phyloP scores from a whole-genome alignment of 768 basidiomycete genomes.

The Tephrocybe sp. region DNA sequence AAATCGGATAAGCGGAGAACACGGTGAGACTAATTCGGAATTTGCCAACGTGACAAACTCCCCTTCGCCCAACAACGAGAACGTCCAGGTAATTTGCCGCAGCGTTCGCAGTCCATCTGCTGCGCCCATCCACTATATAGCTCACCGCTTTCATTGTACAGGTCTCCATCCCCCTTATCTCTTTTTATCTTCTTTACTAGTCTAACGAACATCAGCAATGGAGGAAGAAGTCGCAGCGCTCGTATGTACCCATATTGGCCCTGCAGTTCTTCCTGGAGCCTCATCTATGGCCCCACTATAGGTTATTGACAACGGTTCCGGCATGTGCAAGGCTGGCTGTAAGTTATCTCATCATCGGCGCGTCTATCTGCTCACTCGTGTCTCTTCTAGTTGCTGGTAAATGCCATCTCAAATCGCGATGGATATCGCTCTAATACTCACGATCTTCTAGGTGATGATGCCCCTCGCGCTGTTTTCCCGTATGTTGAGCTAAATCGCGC shows the following conservation, averaged over 20 bases:
- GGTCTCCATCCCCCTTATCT: slow-evolving; percentile 14
- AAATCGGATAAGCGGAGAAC: slow-evolving; percentile 31
- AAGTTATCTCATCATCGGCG: slow-evolving; percentile 35
- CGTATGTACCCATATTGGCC: slow-evolving; percentile 37
- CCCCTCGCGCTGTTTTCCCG: slow-evolving; percentile 93
- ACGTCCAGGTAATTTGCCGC: slow-evolving; percentile 21
- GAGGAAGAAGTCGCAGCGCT: slow-evolving; percentile 51
- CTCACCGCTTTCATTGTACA: slow-evolving; percentile 10
- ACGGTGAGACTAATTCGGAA: slow-evolving; percentile 17
- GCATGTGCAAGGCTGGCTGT: slow-evolving; percentile 99
- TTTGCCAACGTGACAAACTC: slow-evolving; percentile 20
- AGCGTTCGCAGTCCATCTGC: slow-evolving; percentile 20
- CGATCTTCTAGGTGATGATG: slow-evolving; percentile 72
- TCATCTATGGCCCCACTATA: slow-evolving; percentile 23
- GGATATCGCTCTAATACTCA: slow-evolving; percentile 3
- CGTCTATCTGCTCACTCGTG: slow-evolving; percentile 17
- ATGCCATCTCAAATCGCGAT: not conserved
- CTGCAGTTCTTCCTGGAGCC: not conserved
- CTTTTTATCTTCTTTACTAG: slow-evolving; percentile 21
- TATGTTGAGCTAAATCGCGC: slow-evolving; percentile 42
- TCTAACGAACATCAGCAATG: slow-evolving; percentile 39
- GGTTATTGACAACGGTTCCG: slow-evolving; percentile 94
- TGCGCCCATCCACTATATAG: slow-evolving; percentile 18
- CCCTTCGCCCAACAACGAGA: slow-evolving; percentile 27
- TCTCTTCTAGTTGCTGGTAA: slow-evolving; percentile 61